Conservation (phyloP, 2,329 filamentous ascomycete genomes). For the Sodiomyces alkalinus region DNA sequence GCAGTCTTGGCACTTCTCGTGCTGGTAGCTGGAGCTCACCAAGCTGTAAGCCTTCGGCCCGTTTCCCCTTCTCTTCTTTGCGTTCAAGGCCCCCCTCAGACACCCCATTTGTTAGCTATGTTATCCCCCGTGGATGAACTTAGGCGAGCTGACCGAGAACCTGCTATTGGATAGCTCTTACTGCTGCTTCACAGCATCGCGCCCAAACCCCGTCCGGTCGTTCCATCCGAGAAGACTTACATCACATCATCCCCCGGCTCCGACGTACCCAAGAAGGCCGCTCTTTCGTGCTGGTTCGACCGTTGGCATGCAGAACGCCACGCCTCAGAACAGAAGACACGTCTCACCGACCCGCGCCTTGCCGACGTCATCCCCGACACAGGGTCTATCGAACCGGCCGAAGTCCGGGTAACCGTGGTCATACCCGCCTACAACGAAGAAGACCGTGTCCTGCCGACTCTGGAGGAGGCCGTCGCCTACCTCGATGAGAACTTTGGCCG, state of each 20-base stretch:
- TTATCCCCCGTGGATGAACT: too few relatives aligned
- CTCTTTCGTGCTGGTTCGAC: constrained; percentile 80
- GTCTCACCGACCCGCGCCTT: constrained; percentile 20
- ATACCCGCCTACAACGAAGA: constrained; percentile 95
- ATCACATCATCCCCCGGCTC: constrained; percentile 57
- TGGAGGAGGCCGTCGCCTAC: constrained; percentile 82
- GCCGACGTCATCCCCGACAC: constrained; percentile 22
- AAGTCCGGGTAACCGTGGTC: constrained; percentile 80
- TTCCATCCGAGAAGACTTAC: constrained; percentile 73
- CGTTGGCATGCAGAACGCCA: constrained; percentile 49
- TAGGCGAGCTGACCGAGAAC: too few relatives aligned
- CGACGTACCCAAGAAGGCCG: constrained; percentile 23
- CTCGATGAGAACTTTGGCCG: constrained; percentile 64
- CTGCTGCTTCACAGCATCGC: constrained; percentile 58
- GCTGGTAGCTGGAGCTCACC: too few relatives aligned
- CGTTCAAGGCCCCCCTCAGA: background rate
- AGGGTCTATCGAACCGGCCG: constrained; percentile 53
- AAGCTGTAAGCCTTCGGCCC: background rate
- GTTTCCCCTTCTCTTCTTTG: background rate
- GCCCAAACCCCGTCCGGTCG: constrained; percentile 60
- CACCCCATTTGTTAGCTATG: too few relatives aligned
- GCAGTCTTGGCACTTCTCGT: too few relatives aligned
- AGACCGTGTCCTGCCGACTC: constrained; percentile 63
- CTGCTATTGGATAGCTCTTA: constrained; percentile 46
- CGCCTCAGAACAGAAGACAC: constrained; percentile 23